A percentile compares a stretch with the other conserved stretches of the same genome.
phyloP scores from a whole-genome alignment of 148 eudicot genomes.

The Pharnaceum exiguum region DNA sequence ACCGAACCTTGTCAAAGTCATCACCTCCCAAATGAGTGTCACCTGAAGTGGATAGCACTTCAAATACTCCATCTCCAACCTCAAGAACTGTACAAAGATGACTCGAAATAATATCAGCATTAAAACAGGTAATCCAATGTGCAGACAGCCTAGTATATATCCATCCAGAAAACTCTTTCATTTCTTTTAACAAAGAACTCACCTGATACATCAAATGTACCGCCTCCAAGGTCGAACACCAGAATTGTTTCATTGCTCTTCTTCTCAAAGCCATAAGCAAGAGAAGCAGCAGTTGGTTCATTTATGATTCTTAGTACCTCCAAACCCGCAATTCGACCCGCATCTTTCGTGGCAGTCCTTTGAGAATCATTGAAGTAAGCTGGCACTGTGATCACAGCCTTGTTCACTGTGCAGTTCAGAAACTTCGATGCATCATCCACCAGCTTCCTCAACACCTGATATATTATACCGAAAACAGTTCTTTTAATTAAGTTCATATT shows the following conservation, averaged over 20 bases:
- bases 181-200: neutral
- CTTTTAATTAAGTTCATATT: too few species aligned
- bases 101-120: neutral
- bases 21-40: conserved; percentile 80
- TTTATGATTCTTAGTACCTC: conserved; percentile 68
- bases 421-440: conserved; percentile 76
- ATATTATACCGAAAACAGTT: neutral
- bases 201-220: conserved; percentile 85
- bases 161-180: too few species aligned
- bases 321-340: conserved; percentile 68
- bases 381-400: conserved; percentile 73
- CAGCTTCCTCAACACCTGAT: conserved; percentile 65
- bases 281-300: conserved; percentile 73
- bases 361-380: conserved; percentile 80
- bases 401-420: conserved; percentile 57
- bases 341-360: conserved; percentile 68
- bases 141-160: too few species aligned
- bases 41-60: conserved; percentile 73
- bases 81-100: conserved; percentile 49
- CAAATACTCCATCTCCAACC: conserved; percentile 79
- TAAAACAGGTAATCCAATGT: too few species aligned
- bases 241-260: conserved; percentile 62
- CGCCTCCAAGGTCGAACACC: conserved; percentile 78
- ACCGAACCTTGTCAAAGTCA: conserved; percentile 68
- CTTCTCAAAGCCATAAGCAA: conserved; percentile 75